Evolutionary conservation across 495 filamentous ascomycete species (phyloP).

Genomic region (Penicillium roqueforti): DNA sequence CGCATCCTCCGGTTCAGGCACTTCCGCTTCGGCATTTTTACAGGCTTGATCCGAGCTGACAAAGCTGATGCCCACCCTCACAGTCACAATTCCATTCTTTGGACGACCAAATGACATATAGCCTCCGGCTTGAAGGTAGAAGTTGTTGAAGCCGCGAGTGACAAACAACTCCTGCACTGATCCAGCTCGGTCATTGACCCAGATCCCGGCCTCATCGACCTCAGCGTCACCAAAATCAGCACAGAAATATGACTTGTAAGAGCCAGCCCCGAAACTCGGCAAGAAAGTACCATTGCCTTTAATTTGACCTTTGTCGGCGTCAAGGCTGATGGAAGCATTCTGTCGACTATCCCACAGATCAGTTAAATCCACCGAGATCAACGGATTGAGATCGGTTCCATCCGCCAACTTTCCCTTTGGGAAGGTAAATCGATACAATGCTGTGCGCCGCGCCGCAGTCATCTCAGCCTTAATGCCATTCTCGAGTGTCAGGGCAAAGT

Average conservation of each 20-base stretch:
- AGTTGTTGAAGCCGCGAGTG: slow-evolving; percentile 53
- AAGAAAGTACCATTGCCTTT: slow-evolving; percentile 61
- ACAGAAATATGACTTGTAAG: slow-evolving; percentile 62
- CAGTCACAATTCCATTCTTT: slow-evolving; percentile 47
- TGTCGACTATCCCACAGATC: slow-evolving; percentile 62
- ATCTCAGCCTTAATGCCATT: slow-evolving; percentile 62
- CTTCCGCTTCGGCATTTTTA: slow-evolving; percentile 60
- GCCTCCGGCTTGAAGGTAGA: slow-evolving; percentile 58
- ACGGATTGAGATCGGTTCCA: slow-evolving; percentile 41
- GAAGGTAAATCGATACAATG: slow-evolving; percentile 68
- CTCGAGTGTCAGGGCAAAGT: slow-evolving; percentile 58
- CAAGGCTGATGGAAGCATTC: slow-evolving; percentile 56
- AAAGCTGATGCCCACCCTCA: slow-evolving; percentile 66
- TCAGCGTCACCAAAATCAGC: slow-evolving; percentile 61
- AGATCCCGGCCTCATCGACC: slow-evolving; percentile 62
- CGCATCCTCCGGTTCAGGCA: slow-evolving; percentile 53
- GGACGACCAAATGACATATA: slow-evolving; percentile 54
- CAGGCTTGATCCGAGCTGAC: slow-evolving; percentile 65
- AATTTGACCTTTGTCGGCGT: slow-evolving; percentile 58
- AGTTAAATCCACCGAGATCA: slow-evolving; percentile 62
- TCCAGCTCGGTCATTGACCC: slow-evolving; percentile 58
- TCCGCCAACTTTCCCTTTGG: slow-evolving; percentile 41
- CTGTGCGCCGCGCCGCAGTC: slow-evolving; percentile 60
- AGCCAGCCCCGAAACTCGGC: slow-evolving; percentile 66
- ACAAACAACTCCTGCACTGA: slow-evolving; percentile 55